A percentile compares a stretch with the other conserved stretches of the same genome.
Conservation (phyloP, 2,329 filamentous ascomycete species). For the Fusarium nodosum region DNA sequence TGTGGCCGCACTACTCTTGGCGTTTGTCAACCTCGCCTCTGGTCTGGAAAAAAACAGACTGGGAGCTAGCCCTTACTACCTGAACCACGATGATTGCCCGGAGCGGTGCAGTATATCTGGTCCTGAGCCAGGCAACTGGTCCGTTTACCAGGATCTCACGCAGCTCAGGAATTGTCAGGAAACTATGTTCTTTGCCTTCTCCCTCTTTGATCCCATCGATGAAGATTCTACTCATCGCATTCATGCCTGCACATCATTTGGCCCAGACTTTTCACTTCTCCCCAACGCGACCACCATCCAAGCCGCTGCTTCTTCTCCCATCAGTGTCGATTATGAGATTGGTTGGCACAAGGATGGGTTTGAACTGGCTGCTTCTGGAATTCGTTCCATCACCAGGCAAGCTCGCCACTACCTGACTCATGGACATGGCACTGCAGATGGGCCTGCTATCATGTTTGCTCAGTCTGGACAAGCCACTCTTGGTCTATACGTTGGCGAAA, state of each 20-base stretch:
- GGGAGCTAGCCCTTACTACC: neutral
- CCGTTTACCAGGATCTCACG: neutral
- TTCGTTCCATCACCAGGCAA: conserved; percentile 6
- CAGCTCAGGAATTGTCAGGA: neutral
- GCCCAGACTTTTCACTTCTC: conserved; percentile 1
- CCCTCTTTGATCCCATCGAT: neutral
- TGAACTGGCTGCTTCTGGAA: neutral
- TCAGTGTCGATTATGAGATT: neutral
- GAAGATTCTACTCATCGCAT: conserved; percentile 1
- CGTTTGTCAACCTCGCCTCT: neutral
- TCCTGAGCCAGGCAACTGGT: conserved; percentile 1
- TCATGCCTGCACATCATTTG: conserved; percentile 1
- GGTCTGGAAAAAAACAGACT: neutral
- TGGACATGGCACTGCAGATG: neutral
- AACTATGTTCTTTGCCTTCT: conserved; percentile 1
- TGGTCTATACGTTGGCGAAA: neutral
- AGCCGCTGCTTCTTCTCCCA: neutral
- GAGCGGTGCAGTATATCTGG: conserved; percentile 3
- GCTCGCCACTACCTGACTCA: conserved; percentile 2
- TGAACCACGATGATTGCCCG: neutral
- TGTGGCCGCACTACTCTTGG: neutral
- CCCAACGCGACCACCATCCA: neutral
- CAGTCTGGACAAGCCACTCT: neutral
- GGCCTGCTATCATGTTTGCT: neutral
- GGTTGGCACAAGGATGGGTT: neutral